Evolutionary conservation across 1,284 basidiomycete genomes (phyloP).

Genomic region (Erythrobasidium hasegawianum): DNA sequence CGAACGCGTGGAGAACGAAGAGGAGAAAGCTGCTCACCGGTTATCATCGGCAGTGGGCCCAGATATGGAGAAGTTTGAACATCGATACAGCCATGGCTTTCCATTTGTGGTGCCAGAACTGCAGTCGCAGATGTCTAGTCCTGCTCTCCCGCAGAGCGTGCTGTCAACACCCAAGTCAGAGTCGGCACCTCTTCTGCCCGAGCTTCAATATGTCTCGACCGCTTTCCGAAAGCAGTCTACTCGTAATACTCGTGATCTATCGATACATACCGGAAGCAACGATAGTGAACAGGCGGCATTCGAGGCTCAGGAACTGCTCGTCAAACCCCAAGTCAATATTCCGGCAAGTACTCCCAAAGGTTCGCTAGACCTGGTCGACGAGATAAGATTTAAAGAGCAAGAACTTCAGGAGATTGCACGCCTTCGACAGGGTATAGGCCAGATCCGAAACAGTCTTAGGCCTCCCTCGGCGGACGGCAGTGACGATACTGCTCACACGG

Average conservation of each 20-base stretch:
- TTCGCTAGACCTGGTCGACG: constrained; percentile 1
- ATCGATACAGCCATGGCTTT: constrained; percentile 28
- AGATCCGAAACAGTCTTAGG: constrained; percentile 6
- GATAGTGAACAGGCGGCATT: too few species aligned
- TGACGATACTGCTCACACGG: not conserved
- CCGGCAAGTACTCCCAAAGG: too few species aligned
- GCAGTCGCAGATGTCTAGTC: not conserved
- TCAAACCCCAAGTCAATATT: too few species aligned
- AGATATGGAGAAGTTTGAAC: constrained; percentile 32
- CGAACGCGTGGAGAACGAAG: constrained; percentile 71
- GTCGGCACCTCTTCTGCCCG: constrained; percentile 21
- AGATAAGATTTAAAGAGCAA: constrained; percentile 15
- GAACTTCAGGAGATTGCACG: constrained; percentile 18
- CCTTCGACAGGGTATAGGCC: constrained; percentile 21
- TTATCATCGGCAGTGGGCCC: constrained; percentile 10
- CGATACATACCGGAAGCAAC: constrained; percentile 1
- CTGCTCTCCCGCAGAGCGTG: not conserved
- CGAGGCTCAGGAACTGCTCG: too few species aligned
- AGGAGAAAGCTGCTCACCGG: constrained; percentile 61
- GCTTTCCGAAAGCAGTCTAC: not conserved
- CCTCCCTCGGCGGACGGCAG: not conserved
- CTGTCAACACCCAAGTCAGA: constrained; percentile 23
- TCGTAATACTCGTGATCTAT: not conserved
- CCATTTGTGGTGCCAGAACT: constrained; percentile 14
- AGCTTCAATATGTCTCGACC: constrained; percentile 12